Evolutionary conservation across 257 asterid species (phyloP), one percentile per base, ranked within the genome.

Genomic region (Forsythia viridissima): DNA sequence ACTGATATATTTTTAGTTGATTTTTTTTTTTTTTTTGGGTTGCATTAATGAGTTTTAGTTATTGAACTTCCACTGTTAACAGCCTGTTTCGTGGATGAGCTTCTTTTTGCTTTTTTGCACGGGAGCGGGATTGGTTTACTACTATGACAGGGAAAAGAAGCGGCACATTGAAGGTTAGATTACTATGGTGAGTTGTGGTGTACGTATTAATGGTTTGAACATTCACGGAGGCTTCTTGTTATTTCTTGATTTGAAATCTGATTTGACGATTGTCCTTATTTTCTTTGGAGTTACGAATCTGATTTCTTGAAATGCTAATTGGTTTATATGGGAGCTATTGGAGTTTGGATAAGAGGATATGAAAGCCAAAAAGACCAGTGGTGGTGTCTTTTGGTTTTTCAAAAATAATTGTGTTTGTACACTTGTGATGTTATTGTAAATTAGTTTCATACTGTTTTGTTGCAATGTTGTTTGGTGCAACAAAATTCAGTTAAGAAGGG

Each of bases 81-180:
- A 90, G 97, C 97, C 97, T 41, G 93, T 93, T 70, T 93, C 99
- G 10, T 95, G 98, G 98, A 72, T 88, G 93, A 91, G 98, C 86
- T 91, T 93, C 83, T 55, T 93, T 73, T 85, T 93, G 87, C 94
- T 93, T 63, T 41, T 92, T 59, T 89, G 93, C n/a, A 93, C 97
- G 73, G 98, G 99, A 81, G 92, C 85, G 37, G 94, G 93, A 66
- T 84, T 93, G 89, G 86, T 89, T 6, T 88, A 73, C 84, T 92
- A 95, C 85, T 92, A 95, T 74, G 97, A 93, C 85, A 78, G 89
- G 80, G 99, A 93, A 84, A 95, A 92, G 89, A 93, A 67, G 88
- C 91, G 89, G 36, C 97, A 85, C 77, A 92, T 93, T 80, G 93
- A 92, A 92, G 97, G 96, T 89, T 80, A 88, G 92, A 83, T 84